Percentiles rank a stretch among this genome's conserved stretches.
Evolutionary conservation across 139 green algal species (phyloP).

Genomic region (Desmodesmus armatus): DNA sequence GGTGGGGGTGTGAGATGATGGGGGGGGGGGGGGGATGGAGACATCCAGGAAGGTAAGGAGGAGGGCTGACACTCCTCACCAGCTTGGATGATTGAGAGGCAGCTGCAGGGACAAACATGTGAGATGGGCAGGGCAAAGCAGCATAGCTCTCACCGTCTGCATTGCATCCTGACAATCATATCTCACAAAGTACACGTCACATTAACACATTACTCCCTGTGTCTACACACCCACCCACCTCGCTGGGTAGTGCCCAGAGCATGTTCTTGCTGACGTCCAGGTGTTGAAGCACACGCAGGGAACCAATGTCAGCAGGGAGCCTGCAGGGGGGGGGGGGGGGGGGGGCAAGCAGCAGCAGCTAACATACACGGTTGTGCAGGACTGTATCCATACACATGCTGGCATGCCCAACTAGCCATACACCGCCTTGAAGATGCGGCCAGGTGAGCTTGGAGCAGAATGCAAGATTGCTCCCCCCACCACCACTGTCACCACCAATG

Average conservation of each 20-base stretch:
- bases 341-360: too few relatives aligned
- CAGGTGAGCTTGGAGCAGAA: too few relatives aligned
- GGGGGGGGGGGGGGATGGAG: too few relatives aligned
- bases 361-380: too few relatives aligned
- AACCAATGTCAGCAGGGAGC: conserved; percentile 22
- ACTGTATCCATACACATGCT: too few relatives aligned
- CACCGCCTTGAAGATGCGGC: too few relatives aligned
- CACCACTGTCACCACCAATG: too few relatives aligned
- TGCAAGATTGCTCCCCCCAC: too few relatives aligned
- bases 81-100: conserved; percentile 17
- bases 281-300: background rate
- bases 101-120: conserved; percentile 41
- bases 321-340: too few relatives aligned
- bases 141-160: too few relatives aligned
- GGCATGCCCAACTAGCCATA: too few relatives aligned
- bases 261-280: conserved; percentile 47
- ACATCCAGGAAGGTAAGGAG: conserved; percentile 41
- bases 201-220: background rate
- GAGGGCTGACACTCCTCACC: background rate
- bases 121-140: conserved; percentile 2
- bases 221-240: conserved; percentile 27
- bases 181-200: background rate
- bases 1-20: too few relatives aligned
- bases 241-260: conserved; percentile 30
- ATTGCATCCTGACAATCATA: background rate